phyloP scores from a whole-genome alignment of 2,329 filamentous ascomycete species.

The Chaetomiaceae sp. region DNA sequence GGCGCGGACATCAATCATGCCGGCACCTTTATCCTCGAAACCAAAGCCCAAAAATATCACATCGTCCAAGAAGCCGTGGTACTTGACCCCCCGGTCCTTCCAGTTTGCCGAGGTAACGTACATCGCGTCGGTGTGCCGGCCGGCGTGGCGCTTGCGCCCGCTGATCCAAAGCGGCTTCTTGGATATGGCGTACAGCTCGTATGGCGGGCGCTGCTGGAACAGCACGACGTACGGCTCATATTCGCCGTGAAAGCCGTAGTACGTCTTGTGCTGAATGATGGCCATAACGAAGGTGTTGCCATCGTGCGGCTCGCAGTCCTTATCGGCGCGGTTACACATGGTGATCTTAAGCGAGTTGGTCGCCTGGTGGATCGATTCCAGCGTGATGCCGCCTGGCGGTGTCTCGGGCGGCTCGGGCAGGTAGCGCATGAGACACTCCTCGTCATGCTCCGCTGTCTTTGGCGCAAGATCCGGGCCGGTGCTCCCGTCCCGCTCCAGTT shows the following conservation, averaged over 20 bases:
- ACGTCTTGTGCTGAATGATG: constrained; percentile 53
- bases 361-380: constrained; percentile 54
- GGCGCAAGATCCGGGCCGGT: constrained; percentile 45
- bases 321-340: constrained; percentile 47
- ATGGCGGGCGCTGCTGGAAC: constrained; percentile 45
- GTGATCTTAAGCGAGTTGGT: constrained; percentile 56
- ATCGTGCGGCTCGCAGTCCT: constrained; percentile 38
- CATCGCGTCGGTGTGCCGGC: constrained; percentile 48
- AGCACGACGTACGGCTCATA: constrained; percentile 55
- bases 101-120: constrained; percentile 56
- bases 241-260: constrained; percentile 43
- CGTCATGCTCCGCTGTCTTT: constrained; percentile 35
- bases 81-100: constrained; percentile 43
- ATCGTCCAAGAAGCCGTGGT: constrained; percentile 55
- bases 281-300: constrained; percentile 52
- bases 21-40: constrained; percentile 48
- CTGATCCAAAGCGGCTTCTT: constrained; percentile 52
- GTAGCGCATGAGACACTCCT: constrained; percentile 42
- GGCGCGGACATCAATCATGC: constrained; percentile 48
- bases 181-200: constrained; percentile 47
- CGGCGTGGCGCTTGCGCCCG: constrained; percentile 38
- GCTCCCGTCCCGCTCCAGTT: constrained; percentile 41
- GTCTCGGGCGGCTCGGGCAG: constrained; percentile 37
- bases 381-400: too few species aligned
- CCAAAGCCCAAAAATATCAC: constrained; percentile 52